phyloP scores from a whole-genome alignment of 1,284 basidiomycete genomes.

The Golubevia sp. region DNA sequence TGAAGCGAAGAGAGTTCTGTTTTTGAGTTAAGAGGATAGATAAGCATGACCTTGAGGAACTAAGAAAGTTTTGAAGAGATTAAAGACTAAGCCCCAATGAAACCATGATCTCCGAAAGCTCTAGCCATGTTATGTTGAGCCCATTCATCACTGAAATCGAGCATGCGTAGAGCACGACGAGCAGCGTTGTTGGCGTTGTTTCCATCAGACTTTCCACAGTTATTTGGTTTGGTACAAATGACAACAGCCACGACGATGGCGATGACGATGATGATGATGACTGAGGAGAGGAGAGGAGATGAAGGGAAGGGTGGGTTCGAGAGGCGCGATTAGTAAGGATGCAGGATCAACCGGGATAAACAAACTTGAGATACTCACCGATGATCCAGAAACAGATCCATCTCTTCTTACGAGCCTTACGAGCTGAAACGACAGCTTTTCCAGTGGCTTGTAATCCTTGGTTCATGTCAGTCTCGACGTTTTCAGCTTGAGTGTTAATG shows the following conservation, averaged over 20 bases:
- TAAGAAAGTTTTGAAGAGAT: no score
- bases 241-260: neutral
- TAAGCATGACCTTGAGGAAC: no score
- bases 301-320: neutral
- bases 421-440: slow-evolving; percentile 75
- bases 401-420: slow-evolving; percentile 75
- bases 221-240: slow-evolving; percentile 26
- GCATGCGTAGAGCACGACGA: slow-evolving; percentile 4
- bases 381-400: slow-evolving; percentile 34
- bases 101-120: no score
- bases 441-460: slow-evolving; percentile 65
- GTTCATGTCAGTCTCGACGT: slow-evolving; percentile 51
- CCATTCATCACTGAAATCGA: neutral
- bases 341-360: neutral
- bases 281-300: neutral
- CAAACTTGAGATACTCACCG: neutral
- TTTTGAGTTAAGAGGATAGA: no score
- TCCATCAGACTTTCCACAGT: neutral
- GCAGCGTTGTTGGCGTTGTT: neutral
- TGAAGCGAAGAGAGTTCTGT: no score
- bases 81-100: no score
- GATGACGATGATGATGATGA: slow-evolving; percentile 2
- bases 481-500: slow-evolving; percentile 44
- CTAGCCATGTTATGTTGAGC: no score
- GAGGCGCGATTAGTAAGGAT: neutral